A percentile compares a stretch with the other conserved stretches of the same genome.
Conservation (phyloP, 495 filamentous ascomycete genomes). For the Talaromyces thailandensis region DNA sequence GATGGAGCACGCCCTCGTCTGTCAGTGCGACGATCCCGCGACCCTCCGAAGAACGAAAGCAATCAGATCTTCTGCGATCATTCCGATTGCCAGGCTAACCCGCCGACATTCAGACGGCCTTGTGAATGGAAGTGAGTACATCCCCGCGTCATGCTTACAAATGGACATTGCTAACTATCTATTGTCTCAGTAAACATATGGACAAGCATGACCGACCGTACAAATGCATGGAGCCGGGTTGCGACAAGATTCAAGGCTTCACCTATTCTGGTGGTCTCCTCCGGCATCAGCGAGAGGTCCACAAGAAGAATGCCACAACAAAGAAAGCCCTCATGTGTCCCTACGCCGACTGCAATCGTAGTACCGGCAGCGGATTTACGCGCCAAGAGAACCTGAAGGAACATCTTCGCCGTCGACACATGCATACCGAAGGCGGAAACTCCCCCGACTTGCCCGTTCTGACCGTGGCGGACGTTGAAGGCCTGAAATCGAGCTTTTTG, state of each 20-base stretch:
- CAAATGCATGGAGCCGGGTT: conserved; percentile 64
- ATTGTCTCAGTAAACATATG: conserved; percentile 70
- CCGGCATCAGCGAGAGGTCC: conserved; percentile 85
- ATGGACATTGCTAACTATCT: conserved; percentile 5
- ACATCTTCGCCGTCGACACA: conserved; percentile 79
- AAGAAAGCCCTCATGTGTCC: conserved; percentile 79
- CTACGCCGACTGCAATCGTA: conserved; percentile 76
- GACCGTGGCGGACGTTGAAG: conserved; percentile 19
- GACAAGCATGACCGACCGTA: conserved; percentile 94
- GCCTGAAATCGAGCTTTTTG: conserved; percentile 17
- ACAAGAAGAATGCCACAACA: conserved; percentile 75
- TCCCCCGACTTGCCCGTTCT: conserved; percentile 29
- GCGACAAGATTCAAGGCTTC: conserved; percentile 85
- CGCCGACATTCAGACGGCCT: conserved; percentile 62
- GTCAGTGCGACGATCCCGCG: conserved; percentile 39
- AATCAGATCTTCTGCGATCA: conserved; percentile 64
- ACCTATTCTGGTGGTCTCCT: conserved; percentile 85
- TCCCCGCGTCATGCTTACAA: not conserved
- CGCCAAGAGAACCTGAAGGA: conserved; percentile 87
- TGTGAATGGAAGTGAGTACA: conserved; percentile 85
- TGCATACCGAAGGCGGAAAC: conserved; percentile 36
- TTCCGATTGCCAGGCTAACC: conserved; percentile 44
- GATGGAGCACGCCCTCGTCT: conserved; percentile 36
- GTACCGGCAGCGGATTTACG: conserved; percentile 71
- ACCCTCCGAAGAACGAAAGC: conserved; percentile 55